phyloP scores from a whole-genome alignment of 225 moss, liverwort and hornwort species.

The Neckera pumila region DNA sequence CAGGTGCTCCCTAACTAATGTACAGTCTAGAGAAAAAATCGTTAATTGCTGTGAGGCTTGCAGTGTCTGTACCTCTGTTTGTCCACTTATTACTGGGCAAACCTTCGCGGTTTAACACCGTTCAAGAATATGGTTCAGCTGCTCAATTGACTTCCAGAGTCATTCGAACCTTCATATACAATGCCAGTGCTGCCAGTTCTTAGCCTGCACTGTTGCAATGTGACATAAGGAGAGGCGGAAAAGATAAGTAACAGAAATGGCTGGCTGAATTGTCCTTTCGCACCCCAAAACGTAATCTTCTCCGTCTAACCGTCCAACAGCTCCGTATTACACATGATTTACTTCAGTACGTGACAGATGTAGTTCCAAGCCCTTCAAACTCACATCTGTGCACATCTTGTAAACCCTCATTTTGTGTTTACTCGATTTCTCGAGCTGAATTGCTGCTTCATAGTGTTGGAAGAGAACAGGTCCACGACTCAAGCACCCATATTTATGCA shows the following conservation, averaged over 20 bases:
- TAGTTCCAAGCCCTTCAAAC: background rate
- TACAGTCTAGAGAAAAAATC: background rate
- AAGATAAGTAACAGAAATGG: background rate
- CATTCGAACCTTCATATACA: background rate
- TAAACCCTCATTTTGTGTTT: background rate
- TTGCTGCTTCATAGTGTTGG: background rate
- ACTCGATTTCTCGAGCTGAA: background rate
- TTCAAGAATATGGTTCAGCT: background rate
- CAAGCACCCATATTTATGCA: background rate
- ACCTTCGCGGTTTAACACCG: background rate
- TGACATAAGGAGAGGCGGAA: background rate
- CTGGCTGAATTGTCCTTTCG: background rate
- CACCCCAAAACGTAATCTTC: background rate
- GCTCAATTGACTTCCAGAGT: background rate
- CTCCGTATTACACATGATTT: background rate
- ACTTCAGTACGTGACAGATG: background rate
- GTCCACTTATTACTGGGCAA: background rate
- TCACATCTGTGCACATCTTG: background rate
- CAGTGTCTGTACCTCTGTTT: background rate
- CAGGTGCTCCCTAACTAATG: background rate
- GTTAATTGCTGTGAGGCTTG: background rate
- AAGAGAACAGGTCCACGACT: background rate
- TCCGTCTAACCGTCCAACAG: background rate
- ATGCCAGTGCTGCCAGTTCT: background rate
- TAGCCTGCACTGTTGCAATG: background rate